A percentile compares a stretch with the other conserved stretches of the same genome.
Conservation (phyloP, 2,329 filamentous ascomycete genomes). For the Hirsutella thompsonii region DNA sequence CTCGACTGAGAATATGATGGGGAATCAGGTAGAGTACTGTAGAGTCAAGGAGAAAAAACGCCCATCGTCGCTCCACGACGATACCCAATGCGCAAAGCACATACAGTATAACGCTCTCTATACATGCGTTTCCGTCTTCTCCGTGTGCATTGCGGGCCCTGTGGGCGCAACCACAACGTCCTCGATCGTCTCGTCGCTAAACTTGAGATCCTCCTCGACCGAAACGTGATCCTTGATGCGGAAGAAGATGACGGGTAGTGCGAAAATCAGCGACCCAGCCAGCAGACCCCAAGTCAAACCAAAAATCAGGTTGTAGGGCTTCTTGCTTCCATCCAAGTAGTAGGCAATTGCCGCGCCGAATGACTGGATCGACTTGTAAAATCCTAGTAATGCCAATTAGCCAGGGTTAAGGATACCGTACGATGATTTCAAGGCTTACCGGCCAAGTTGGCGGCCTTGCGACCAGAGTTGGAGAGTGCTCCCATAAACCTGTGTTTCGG, state of each 20-base stretch:
- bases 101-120: background rate
- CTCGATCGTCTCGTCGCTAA: conserved; percentile 68
- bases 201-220: conserved; percentile 70
- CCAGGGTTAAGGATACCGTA: background rate
- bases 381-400: background rate
- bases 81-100: no score
- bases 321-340: conserved; percentile 20
- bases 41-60: no score
- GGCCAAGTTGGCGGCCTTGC: conserved; percentile 68
- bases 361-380: conserved; percentile 63
- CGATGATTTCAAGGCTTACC: background rate
- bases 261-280: conserved; percentile 59
- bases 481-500: conserved; percentile 62
- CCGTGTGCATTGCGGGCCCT: background rate
- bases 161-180: conserved; percentile 38
- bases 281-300: conserved; percentile 62
- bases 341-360: conserved; percentile 48
- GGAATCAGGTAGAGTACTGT: no score
- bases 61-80: no score
- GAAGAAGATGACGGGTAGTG: conserved; percentile 64
- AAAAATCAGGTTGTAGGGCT: conserved; percentile 59
- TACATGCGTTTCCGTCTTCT: background rate
- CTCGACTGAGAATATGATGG: no score
- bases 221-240: conserved; percentile 73
- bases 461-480: conserved; percentile 79